Evolutionary conservation across 176 grass and related monocot species (phyloP).

Genomic region (Elaeis guineensis): DNA sequence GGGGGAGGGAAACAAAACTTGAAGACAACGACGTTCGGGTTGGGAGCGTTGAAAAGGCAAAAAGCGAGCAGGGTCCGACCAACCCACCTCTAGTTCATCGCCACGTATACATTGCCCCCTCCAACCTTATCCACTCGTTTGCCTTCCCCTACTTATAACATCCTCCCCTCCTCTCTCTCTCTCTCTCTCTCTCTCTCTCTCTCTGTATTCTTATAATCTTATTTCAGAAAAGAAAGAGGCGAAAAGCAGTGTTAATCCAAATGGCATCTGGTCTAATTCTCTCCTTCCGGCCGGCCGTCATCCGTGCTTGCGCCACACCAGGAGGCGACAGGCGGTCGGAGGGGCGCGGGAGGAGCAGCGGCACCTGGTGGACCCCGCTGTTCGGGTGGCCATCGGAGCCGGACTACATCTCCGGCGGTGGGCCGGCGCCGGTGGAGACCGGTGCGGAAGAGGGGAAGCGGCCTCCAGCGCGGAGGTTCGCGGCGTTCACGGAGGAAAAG

Average conservation of each 20-base stretch:
- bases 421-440: not conserved
- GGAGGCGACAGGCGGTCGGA: constrained; percentile 8
- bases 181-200: not conserved
- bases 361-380: constrained; percentile 83
- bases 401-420: constrained; percentile 60
- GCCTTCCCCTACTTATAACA: not conserved
- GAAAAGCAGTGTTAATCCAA: not conserved
- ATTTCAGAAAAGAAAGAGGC: not conserved
- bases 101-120: constrained; percentile 17
- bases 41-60: no score
- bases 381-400: constrained; percentile 74
- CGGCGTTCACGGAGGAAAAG: constrained; percentile 85
- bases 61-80: no score
- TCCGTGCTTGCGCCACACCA: constrained; percentile 8
- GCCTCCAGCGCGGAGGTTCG: constrained; percentile 26
- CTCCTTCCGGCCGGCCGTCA: constrained; percentile 2
- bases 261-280: constrained; percentile 33
- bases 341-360: not conserved
- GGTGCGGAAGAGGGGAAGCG: not conserved
- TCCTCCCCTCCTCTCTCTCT: not conserved
- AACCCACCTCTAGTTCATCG: constrained; percentile 11
- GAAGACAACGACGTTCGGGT: not conserved
- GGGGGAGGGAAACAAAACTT: no score
- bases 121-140: constrained; percentile 42
- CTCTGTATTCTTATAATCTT: no score